Conservation (phyloP, 257 asterid genomes). For the Nicotiana noctiflora region DNA sequence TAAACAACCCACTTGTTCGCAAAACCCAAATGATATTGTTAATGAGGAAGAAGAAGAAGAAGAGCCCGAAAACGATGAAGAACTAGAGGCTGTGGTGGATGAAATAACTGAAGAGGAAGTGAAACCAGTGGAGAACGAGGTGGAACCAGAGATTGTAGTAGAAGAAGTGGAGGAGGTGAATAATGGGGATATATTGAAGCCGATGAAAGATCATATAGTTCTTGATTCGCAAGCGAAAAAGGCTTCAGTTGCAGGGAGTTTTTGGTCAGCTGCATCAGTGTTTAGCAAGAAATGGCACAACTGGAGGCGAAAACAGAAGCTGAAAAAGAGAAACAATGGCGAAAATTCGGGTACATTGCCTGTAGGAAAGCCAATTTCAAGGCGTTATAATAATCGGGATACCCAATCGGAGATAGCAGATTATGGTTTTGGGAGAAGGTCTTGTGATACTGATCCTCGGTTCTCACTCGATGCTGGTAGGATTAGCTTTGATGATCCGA, state of each 20-base stretch:
- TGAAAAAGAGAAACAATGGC: slow-evolving; percentile 39
- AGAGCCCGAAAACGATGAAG: slow-evolving; percentile 29
- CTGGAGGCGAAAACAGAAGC: slow-evolving; percentile 66
- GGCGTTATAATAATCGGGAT: slow-evolving; percentile 41
- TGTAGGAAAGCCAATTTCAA: slow-evolving; percentile 41
- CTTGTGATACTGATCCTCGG: slow-evolving; percentile 64
- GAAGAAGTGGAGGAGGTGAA: slow-evolving; percentile 40
- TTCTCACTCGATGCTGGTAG: slow-evolving; percentile 65
- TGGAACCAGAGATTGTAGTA: slow-evolving; percentile 53
- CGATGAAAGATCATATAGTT: slow-evolving; percentile 81
- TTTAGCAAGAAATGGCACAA: slow-evolving; percentile 68
- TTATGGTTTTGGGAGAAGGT: slow-evolving; percentile 65
- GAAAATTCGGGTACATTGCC: slow-evolving; percentile 42
- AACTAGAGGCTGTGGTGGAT: slow-evolving; percentile 33
- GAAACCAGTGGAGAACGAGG: slow-evolving; percentile 26
- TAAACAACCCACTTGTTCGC: slow-evolving; percentile 13
- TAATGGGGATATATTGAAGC: slow-evolving; percentile 33
- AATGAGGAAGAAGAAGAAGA: slow-evolving; percentile 35
- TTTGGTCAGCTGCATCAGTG: slow-evolving; percentile 63
- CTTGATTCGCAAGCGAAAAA: slow-evolving; percentile 52
- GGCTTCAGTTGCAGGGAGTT: slow-evolving; percentile 38
- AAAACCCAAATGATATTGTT: slow-evolving; percentile 17
- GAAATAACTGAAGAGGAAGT: slow-evolving; percentile 44
- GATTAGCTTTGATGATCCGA: slow-evolving; percentile 55
- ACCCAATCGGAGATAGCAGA: slow-evolving; percentile 70